Base-by-base conservation (phyloP, 495 filamentous ascomycete genomes). In the Penicillium pancosmium region DNA sequence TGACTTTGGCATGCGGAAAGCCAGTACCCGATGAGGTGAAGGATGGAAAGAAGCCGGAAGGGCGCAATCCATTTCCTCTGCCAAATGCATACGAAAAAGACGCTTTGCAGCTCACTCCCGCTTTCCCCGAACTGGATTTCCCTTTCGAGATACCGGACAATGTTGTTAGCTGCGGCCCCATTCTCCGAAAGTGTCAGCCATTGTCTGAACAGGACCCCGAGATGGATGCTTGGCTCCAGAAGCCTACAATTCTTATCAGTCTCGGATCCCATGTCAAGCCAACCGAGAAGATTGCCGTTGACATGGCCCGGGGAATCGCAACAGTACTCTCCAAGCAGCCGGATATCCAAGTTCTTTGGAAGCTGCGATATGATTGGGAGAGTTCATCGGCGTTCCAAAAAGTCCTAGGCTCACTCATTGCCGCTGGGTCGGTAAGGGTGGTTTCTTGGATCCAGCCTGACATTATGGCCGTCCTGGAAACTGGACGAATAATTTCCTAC, bases 221-320 rank as follows among this genome's bases (percentile, higher is more conserved):
- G n/a, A 50, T 85, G 54, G 63, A 63, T 18, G 40, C 55, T 10
- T 85, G 82, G 82, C 69, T 85, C 15, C 57, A 68, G 3, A 65
- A 70, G 3, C 77, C 79, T 6, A 84, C 80, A 0, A 60, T 85
- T 8, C 65, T 85, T 15, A 71, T 85, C 36, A 81, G 78, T 55
- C 74, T 84, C 1, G 82, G 82, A 0, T 80, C 76, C 0, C 68
- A 70, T 52, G 62, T 75, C 10, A 75, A 75, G 52, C 68, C 59
- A 4, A 65, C 72, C 1, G 75, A 78, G 0, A 54, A 64, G 0
- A 75, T 80, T 36, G 74, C 75, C 0, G 21, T 66, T 48, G 61
- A 76, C 3, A 71, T 82, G 35, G 71, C 71, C n/a, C 61, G 61
- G 6, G 72, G 70, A 0, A 70, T 80, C 15, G 62, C 71, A 35